Conservation (phyloP, 345 rosid genomes). For the Kernera saxatilis region DNA sequence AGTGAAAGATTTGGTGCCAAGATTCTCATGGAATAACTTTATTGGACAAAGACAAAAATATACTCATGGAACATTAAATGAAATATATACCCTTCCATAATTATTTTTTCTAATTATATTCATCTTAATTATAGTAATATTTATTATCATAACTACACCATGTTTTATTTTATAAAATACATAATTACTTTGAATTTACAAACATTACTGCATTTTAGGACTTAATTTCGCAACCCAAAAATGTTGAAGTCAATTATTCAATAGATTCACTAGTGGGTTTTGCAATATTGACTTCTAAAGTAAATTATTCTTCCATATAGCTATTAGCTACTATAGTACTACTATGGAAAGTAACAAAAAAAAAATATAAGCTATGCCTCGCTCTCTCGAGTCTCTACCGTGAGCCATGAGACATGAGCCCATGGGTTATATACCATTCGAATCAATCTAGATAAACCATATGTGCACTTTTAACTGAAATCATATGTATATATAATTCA, state of each 20-base stretch:
- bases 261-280: background rate
- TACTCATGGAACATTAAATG: conserved; percentile 14
- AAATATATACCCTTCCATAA: conserved; percentile 12
- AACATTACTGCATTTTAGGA: background rate
- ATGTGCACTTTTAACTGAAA: conserved; percentile 10
- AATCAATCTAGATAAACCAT: conserved; percentile 8
- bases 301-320: background rate
- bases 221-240: background rate
- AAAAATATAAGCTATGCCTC: background rate
- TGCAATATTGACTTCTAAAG: background rate
- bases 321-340: background rate
- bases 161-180: background rate
- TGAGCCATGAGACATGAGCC: background rate
- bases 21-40: conserved; percentile 77
- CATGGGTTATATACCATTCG: background rate
- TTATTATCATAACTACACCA: background rate
- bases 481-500: conserved; percentile 7
- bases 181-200: background rate
- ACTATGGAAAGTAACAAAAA: background rate
- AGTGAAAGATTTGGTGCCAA: conserved; percentile 71
- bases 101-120: background rate
- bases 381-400: background rate
- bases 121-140: background rate
- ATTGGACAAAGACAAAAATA: conserved; percentile 36
- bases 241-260: background rate